These are phyloP conservation scores for Russula griseocarnosa DNA, from an alignment of 768 basidiomycete genomes.

Conservation along the genomic window DNA sequence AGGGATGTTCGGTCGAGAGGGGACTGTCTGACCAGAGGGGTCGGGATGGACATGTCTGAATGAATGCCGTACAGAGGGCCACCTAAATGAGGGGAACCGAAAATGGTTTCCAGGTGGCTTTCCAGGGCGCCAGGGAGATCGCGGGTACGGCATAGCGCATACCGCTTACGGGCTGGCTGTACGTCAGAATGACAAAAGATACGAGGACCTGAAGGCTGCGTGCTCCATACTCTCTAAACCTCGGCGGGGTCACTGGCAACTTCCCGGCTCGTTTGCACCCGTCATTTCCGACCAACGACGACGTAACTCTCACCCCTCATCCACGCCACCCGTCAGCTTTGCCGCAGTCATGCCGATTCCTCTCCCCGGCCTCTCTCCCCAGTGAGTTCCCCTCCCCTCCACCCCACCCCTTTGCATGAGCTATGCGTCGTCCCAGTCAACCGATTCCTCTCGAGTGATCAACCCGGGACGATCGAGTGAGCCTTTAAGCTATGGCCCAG, in stretches of 20 bases:
- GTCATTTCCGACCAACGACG: conserved; percentile 15
- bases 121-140: background rate
- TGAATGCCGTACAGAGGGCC: conserved; percentile 3
- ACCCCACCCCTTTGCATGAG: background rate
- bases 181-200: conserved; percentile 22
- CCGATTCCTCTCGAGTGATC: background rate
- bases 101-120: conserved; percentile 8
- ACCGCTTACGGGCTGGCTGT: conserved; percentile 10
- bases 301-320: conserved; percentile 23
- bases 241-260: conserved; percentile 4
- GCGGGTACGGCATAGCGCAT: conserved; percentile 16
- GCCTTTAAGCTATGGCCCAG: conserved; percentile 11
- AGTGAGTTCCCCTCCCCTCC: background rate
- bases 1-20: background rate
- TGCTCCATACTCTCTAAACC: no score
- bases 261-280: conserved; percentile 22
- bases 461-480: background rate
- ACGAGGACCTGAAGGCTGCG: conserved; percentile 12
- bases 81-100: conserved; percentile 1
- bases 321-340: conserved; percentile 18
- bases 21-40: background rate
- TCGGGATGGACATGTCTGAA: background rate
- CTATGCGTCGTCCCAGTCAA: background rate
- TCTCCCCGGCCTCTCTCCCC: conserved; percentile 6
- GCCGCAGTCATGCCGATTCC: conserved; percentile 20